Percentiles rank a stretch among this genome's conserved stretches.
phyloP scores from a whole-genome alignment of 495 filamentous ascomycete genomes.

The Usnea hakonensis region DNA sequence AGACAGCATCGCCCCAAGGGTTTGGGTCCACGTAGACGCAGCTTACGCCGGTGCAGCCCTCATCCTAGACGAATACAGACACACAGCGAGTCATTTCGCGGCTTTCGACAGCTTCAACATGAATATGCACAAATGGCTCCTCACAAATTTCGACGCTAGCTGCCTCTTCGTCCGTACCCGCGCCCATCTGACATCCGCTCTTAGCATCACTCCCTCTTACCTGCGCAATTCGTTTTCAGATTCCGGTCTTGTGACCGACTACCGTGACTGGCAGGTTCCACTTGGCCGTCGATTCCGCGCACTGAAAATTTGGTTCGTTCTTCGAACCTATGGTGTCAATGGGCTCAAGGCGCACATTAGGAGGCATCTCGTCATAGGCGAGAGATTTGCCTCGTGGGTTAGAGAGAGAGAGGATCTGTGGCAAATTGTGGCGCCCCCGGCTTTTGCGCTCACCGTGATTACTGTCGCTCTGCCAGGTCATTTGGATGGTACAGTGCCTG shows the following conservation, averaged over 20 bases:
- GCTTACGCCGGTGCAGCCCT: conserved; percentile 87
- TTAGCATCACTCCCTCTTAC: conserved; percentile 78
- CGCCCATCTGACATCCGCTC: conserved; percentile 63
- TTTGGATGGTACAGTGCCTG: not conserved
- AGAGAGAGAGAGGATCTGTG: conserved; percentile 62
- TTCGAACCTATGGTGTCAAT: conserved; percentile 74
- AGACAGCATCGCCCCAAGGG: conserved; percentile 36
- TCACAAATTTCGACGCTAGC: conserved; percentile 91
- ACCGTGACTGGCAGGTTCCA: conserved; percentile 97
- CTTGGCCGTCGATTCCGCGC: conserved; percentile 86
- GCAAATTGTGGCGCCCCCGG: conserved; percentile 64
- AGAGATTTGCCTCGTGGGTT: conserved; percentile 57
- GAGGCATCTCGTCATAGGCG: conserved; percentile 56
- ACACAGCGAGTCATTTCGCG: conserved; percentile 54
- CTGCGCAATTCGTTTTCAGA: conserved; percentile 73
- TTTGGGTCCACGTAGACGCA: conserved; percentile 96
- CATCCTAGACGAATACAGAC: conserved; percentile 70
- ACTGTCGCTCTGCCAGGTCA: conserved; percentile 38
- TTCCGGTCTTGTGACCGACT: conserved; percentile 83
- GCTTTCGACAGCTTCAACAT: conserved; percentile 82
- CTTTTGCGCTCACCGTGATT: conserved; percentile 77
- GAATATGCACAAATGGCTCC: conserved; percentile 98
- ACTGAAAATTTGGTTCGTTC: conserved; percentile 95
- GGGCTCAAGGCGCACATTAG: conserved; percentile 70
- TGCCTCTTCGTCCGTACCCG: conserved; percentile 72